Evolutionary conservation across 495 filamentous ascomycete species (phyloP).

Genomic region (Viridothelium virens): DNA sequence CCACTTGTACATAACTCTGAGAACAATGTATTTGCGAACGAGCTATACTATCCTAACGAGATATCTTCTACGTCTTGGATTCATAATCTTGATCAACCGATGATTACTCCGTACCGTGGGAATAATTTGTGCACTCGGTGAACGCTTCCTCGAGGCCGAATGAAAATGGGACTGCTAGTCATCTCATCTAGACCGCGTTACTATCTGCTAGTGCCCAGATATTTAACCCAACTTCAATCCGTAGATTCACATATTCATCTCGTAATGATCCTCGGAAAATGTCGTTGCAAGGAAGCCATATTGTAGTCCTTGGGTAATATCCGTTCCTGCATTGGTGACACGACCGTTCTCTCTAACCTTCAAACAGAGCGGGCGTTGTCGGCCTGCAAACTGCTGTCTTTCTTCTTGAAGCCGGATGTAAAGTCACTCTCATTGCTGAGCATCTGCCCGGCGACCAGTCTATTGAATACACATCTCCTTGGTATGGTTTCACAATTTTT

Average conservation of each 20-base stretch:
- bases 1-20: too few species aligned
- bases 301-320: background rate
- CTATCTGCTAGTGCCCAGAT: too few species aligned
- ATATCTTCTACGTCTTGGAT: too few species aligned
- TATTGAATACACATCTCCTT: constrained; percentile 37
- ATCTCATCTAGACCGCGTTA: too few species aligned
- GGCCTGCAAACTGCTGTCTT: constrained; percentile 42
- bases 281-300: constrained; percentile 1
- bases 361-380: constrained; percentile 39
- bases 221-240: background rate
- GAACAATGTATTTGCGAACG: too few species aligned
- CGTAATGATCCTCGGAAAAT: background rate
- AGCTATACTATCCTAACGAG: too few species aligned
- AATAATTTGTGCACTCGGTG: too few species aligned
- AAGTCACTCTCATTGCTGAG: constrained; percentile 40
- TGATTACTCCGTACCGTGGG: too few species aligned
- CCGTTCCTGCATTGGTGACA: background rate
- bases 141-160: too few species aligned
- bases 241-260: background rate
- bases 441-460: constrained; percentile 36
- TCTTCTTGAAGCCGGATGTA: constrained; percentile 37
- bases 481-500: constrained; percentile 23
- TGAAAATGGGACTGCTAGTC: too few species aligned
- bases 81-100: too few species aligned
- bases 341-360: constrained; percentile 13